A percentile compares a stretch with the other conserved stretches of the same genome.
Conservation (phyloP, 768 basidiomycete genomes). For the Naganishia antarctica region DNA sequence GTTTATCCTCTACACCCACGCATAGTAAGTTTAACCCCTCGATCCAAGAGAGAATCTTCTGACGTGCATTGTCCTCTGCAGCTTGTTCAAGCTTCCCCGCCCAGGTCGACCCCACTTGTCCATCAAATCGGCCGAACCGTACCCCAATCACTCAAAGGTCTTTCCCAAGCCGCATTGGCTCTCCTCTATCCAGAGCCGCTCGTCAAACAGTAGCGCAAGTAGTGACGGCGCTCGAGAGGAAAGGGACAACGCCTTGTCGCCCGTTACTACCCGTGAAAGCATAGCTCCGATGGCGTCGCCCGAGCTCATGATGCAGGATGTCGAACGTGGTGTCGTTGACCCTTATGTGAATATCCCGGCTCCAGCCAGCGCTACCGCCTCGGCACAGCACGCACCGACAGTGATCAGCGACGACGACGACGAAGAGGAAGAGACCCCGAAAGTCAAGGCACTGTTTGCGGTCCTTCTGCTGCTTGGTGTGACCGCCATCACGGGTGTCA, state of each 20-base stretch:
- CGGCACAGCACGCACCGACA: background rate
- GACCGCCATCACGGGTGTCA: constrained; percentile 56
- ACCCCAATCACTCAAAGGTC: constrained; percentile 31
- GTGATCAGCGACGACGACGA: constrained; percentile 29
- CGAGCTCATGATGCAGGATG: constrained; percentile 6
- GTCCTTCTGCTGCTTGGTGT: constrained; percentile 38
- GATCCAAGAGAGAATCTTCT: background rate
- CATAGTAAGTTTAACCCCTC: background rate
- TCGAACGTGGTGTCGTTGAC: constrained; percentile 7
- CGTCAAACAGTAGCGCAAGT: constrained; percentile 5
- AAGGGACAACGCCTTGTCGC: constrained; percentile 14
- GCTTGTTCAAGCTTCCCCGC: constrained; percentile 20
- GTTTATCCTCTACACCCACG: constrained; percentile 55
- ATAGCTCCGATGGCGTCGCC: background rate
- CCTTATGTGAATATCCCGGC: background rate
- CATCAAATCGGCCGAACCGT: constrained; percentile 20
- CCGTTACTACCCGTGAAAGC: constrained; percentile 12
- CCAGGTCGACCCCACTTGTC: constrained; percentile 16
- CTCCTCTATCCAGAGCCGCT: constrained; percentile 29
- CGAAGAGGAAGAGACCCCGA: constrained; percentile 45
- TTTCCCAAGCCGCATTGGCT: constrained; percentile 46
- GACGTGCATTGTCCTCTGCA: background rate
- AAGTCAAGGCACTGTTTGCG: constrained; percentile 40
- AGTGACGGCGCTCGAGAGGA: background rate
- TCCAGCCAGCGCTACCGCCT: background rate